These are phyloP conservation scores for Colletotrichum sp. DNA, from an alignment of 2,329 filamentous ascomycete species.

Conservation along the genomic window DNA sequence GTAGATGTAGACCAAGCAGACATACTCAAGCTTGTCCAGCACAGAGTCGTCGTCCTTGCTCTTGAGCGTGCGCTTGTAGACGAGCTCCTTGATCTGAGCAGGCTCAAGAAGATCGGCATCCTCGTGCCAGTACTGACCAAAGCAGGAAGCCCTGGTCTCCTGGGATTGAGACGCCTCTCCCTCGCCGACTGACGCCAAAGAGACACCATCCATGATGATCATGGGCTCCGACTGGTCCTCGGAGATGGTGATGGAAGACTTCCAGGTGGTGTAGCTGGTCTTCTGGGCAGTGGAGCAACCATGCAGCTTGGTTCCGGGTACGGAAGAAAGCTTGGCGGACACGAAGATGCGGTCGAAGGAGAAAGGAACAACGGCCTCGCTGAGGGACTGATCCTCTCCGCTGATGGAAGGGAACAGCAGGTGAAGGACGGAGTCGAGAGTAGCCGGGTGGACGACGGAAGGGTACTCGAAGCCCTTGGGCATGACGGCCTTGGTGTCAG, in stretches of 20 bases:
- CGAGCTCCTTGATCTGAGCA: conserved; percentile 6
- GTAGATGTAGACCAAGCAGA: conserved; percentile 11
- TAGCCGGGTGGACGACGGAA: conserved; percentile 17
- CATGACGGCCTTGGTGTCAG: conserved; percentile 17
- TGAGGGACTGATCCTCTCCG: conserved; percentile 6
- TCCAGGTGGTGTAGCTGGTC: conserved; percentile 19
- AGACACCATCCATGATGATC: conserved; percentile 12
- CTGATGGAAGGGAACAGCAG: conserved; percentile 19
- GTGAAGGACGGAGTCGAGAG: conserved; percentile 17
- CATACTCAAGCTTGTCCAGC: conserved; percentile 14
- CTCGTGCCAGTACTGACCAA: conserved; percentile 7
- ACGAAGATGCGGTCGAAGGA: conserved; percentile 15
- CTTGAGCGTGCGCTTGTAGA: conserved; percentile 13
- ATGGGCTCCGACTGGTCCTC: conserved; percentile 4
- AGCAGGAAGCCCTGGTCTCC: conserved; percentile 8
- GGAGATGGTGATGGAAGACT: conserved; percentile 9
- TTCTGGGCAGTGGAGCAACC: conserved; percentile 11
- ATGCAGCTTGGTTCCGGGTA: conserved; percentile 3
- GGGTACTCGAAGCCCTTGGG: conserved; percentile 17
- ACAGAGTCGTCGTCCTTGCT: conserved; percentile 15
- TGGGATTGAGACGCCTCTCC: neutral
- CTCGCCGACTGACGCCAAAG: conserved; percentile 10
- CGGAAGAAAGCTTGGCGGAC: conserved; percentile 1
- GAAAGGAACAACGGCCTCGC: conserved; percentile 11
- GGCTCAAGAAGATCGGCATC: conserved; percentile 11